Evolutionary conservation across 179 eudicot genomes (phyloP).

Genomic region (Vitellaria paradoxa): DNA sequence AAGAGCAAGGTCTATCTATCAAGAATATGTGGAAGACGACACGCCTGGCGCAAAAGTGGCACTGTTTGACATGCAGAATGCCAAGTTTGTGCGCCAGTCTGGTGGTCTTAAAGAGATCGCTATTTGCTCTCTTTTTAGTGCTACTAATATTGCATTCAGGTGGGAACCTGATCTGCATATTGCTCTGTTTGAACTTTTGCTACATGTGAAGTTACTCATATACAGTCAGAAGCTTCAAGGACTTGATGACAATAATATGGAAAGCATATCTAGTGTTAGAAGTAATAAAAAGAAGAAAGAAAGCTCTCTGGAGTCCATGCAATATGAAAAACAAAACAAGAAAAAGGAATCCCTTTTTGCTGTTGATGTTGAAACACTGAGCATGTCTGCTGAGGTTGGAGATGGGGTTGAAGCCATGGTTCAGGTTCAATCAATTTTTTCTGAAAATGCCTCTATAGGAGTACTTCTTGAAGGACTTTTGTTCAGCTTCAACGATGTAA

Average conservation of each 20-base stretch:
- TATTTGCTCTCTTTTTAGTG: slow-evolving; percentile 95
- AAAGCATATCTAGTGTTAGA: slow-evolving; percentile 21
- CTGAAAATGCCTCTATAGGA: slow-evolving; percentile 98
- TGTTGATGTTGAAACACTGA: slow-evolving; percentile 88
- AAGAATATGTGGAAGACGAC: slow-evolving; percentile 63
- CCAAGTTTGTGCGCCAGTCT: slow-evolving; percentile 80
- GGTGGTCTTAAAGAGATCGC: slow-evolving; percentile 91
- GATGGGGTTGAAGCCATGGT: slow-evolving; percentile 89
- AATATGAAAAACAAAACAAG: slow-evolving; percentile 51
- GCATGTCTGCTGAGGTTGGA: slow-evolving; percentile 84
- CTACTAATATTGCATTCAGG: slow-evolving; percentile 83
- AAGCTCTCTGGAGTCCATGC: slow-evolving; percentile 34
- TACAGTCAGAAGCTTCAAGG: slow-evolving; percentile 62
- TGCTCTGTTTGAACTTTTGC: slow-evolving; percentile 71
- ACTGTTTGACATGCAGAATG: slow-evolving; percentile 89
- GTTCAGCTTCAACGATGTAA: slow-evolving; percentile 69
- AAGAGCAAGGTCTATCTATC: slow-evolving; percentile 87
- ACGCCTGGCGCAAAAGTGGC: slow-evolving; percentile 60
- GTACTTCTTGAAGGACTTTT: slow-evolving; percentile 94
- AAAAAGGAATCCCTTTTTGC: slow-evolving; percentile 92
- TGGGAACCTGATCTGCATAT: slow-evolving; percentile 99
- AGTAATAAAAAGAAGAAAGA: slow-evolving; percentile 42
- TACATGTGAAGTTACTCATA: slow-evolving; percentile 61
- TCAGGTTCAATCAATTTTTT: slow-evolving; percentile 95
- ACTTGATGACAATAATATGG: slow-evolving; percentile 27